Evolutionary conservation across 805 yeast genomes (phyloP), one percentile per base, ranked within the genome.

Genomic region (Candida ascalaphidarum): DNA sequence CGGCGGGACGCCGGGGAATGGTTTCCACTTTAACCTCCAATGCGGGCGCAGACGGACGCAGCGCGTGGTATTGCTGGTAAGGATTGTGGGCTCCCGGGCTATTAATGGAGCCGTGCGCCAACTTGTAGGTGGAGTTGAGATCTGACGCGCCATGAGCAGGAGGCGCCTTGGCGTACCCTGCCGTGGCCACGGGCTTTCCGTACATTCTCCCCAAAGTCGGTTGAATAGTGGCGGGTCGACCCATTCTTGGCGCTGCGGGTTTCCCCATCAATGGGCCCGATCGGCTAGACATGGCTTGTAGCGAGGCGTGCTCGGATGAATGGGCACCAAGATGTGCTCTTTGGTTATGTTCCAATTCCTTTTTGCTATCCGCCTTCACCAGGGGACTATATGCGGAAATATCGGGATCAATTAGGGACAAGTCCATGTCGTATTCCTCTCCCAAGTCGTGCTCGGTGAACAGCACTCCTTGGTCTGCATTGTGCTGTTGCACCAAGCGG

Each of bases 201-300:
- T 61, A 62, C 5, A 58, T 30, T 27, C 62, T 41, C 30, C 58
- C 56, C 5, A 64, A 47, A 2, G 67, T 65, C 7, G 68, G 68
- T 34, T 61, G 68, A 12, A 62, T 61, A 12, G 65, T 50, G 12
- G 68, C 68, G 5, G 65, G 63, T 30, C 59, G 60, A 3, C 68
- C 68, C 68, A 62, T 61, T 29, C 63, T 42, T 7, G 67, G 65
- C 7, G 42, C 33, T 2, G 52, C 50, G 5, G 55, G 52, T 25
- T 51, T 55, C 1, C 61, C 61, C 55, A 52, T 52, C 2, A 53
- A 33, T 3, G 58, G 58, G 17, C 44, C 34, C 7, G 43, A 29
- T 11, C 48, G 37, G 18, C n/a, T n/a, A n/a, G n/a, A n/a, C n/a
- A n/a, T n/a, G n/a, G n/a, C n/a, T n/a, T n/a, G n/a, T n/a, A n/a